A percentile compares a stretch with the other conserved stretches of the same genome.
Evolutionary conservation across 148 eudicot species (phyloP).

Genomic region (Vaccinium darrowii): DNA sequence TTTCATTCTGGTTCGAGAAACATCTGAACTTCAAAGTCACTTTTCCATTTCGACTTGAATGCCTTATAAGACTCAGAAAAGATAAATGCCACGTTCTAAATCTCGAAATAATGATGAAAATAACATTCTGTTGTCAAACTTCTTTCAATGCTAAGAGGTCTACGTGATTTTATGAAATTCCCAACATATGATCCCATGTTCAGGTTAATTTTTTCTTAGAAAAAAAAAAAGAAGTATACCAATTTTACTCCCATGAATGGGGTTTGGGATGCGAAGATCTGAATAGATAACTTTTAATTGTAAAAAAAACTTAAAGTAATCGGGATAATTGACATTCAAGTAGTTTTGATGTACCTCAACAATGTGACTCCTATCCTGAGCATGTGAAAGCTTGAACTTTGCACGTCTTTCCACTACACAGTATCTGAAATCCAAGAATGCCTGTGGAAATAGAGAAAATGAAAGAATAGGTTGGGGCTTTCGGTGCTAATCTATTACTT

Average conservation of each 20-base stretch:
- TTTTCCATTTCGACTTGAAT: background rate
- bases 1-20: slow-evolving; percentile 4
- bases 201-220: background rate
- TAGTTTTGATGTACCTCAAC: slow-evolving; percentile 58
- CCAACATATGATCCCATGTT: background rate
- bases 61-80: background rate
- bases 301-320: background rate
- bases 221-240: background rate
- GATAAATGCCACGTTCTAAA: background rate
- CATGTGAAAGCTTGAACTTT: slow-evolving; percentile 71
- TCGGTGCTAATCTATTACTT: background rate
- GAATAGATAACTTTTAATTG: background rate
- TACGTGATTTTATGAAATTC: background rate
- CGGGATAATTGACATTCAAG: background rate
- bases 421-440: slow-evolving; percentile 90
- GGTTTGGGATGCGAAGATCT: background rate
- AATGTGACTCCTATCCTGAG: slow-evolving; percentile 78
- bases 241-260: background rate
- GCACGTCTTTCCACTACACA: slow-evolving; percentile 87
- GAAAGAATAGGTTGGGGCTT: background rate
- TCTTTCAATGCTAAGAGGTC: background rate
- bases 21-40: slow-evolving; percentile 14
- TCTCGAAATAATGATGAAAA: background rate
- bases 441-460: slow-evolving; percentile 41
- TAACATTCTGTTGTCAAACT: background rate